Base-by-base conservation (phyloP, 306 rosid species). In the Lathyrus aphaca region DNA sequence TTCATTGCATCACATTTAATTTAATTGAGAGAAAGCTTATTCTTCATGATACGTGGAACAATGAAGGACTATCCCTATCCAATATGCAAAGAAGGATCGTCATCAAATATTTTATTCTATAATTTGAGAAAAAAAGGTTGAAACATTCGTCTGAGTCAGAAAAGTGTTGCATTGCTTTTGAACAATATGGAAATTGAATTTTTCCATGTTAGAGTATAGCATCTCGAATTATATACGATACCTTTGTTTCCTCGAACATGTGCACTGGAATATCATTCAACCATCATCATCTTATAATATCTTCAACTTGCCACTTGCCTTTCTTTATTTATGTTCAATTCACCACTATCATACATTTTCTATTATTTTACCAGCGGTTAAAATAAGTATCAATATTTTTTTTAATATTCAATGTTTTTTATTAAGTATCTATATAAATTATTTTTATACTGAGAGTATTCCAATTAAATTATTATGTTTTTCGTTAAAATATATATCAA, bases 251-350 rank as follows among this genome's bases (percentile, higher is more conserved):
- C 43, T 70, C 49, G 10, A 50, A 76, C 66, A 64, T 25, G 65
- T 64, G 75, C 67, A 62, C 16, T 53, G 42, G 71, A 43, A 69
- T 68, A 76, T 43, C 54, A 68, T 23, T 23, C 30, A 67, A 67
- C 23, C 63, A 32, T 21, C 69, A 35, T 19, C 40, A 23, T 16
- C 19, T 35, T 12, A 1, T 58, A n/a, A 35, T 37, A 60, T 61
- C 51, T 63, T 17, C 0, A 74, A 27, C 17, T 21, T 58, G 25
- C 49, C 66, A 64, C 70, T 54, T 29, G 21, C 44, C 11, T 30
- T 14, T 53, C 3, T 68, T 68, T 68, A n/a, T n/a, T n/a, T n/a
- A n/a, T n/a, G n/a, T n/a, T n/a, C n/a, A n/a, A n/a, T n/a, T n/a
- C n/a, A n/a, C n/a, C n/a, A n/a, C n/a, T n/a, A n/a, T n/a, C n/a